phyloP scores from a whole-genome alignment of 1,284 basidiomycete species.

The Trichosporon inkin region DNA sequence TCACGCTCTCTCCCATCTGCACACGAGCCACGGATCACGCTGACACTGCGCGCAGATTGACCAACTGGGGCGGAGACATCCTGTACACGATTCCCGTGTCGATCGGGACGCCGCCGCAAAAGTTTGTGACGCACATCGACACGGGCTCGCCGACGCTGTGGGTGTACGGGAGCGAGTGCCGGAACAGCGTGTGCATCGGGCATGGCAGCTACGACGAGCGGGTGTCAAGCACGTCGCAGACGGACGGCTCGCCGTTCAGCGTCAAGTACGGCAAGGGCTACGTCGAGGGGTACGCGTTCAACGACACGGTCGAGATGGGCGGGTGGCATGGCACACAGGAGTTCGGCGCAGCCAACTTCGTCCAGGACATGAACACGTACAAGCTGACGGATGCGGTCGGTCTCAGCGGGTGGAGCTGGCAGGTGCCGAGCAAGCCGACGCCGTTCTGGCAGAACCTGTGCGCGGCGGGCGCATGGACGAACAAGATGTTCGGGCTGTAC shows the following conservation, averaged over 20 bases:
- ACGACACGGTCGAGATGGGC: conserved; percentile 72
- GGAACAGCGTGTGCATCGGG: conserved; percentile 32
- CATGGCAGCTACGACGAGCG: conserved; percentile 34
- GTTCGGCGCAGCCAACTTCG: conserved; percentile 51
- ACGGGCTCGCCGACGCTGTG: conserved; percentile 54
- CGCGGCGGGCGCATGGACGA: conserved; percentile 56
- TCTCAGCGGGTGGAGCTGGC: conserved; percentile 54
- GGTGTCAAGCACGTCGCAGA: conserved; percentile 34
- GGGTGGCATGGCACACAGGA: conserved; percentile 69
- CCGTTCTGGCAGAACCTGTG: conserved; percentile 60
- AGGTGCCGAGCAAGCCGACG: conserved; percentile 42
- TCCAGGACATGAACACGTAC: conserved; percentile 9
- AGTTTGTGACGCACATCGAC: conserved; percentile 54
- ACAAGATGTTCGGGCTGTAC: conserved; percentile 74
- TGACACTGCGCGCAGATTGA: conserved; percentile 13
- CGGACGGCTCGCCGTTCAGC: conserved; percentile 24
- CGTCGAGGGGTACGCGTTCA: conserved; percentile 64
- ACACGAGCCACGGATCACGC: no score
- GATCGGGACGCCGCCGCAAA: conserved; percentile 51
- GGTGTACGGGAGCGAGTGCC: conserved; percentile 30
- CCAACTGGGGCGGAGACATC: conserved; percentile 9
- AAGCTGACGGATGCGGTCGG: conserved; percentile 44
- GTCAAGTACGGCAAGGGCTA: conserved; percentile 80
- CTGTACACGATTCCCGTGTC: conserved; percentile 42
- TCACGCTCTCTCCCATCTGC: no score